A percentile compares a stretch with the other conserved stretches of the same genome.
Evolutionary conservation across 192 early-diverging fungal genomes (phyloP).

Genomic region (Spizellomyces sp.): DNA sequence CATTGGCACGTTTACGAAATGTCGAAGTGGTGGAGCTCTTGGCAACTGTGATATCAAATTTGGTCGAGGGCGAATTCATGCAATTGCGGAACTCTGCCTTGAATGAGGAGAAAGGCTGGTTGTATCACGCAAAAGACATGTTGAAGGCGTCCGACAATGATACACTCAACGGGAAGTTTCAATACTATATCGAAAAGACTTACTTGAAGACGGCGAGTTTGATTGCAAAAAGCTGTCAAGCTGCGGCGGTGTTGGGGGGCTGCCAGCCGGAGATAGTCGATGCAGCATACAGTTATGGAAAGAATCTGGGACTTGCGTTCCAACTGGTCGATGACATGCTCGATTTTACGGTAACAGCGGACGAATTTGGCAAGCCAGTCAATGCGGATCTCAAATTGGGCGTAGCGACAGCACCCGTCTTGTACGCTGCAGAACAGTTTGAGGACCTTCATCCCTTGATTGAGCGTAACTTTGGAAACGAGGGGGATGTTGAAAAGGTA

Average conservation of each 20-base stretch:
- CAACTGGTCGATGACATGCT: constrained; percentile 88
- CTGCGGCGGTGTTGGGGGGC: constrained; percentile 84
- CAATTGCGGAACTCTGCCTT: constrained; percentile 77
- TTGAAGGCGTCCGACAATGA: not conserved
- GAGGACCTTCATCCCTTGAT: constrained; percentile 83
- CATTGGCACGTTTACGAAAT: constrained; percentile 85
- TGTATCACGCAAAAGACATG: constrained; percentile 2
- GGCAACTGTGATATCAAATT: constrained; percentile 87
- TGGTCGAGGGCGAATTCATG: constrained; percentile 98
- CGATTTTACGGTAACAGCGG: constrained; percentile 78
- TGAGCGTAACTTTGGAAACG: constrained; percentile 77
- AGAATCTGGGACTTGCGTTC: constrained; percentile 90
- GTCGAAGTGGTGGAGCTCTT: constrained; percentile 92
- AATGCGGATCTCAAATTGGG: constrained; percentile 89
- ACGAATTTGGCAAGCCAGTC: constrained; percentile 86
- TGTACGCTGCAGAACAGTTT: constrained; percentile 89
- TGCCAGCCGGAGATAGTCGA: constrained; percentile 70
- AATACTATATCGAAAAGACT: constrained; percentile 93
- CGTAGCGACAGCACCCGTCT: constrained; percentile 89
- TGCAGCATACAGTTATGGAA: constrained; percentile 84
- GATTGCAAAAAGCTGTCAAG: constrained; percentile 90
- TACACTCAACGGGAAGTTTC: constrained; percentile 58
- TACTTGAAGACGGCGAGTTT: constrained; percentile 95
- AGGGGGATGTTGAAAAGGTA: constrained; percentile 78
- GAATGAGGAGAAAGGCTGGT: constrained; percentile 16